Conservation (phyloP, 768 basidiomycete species). For the Amanita pallidorosea region DNA sequence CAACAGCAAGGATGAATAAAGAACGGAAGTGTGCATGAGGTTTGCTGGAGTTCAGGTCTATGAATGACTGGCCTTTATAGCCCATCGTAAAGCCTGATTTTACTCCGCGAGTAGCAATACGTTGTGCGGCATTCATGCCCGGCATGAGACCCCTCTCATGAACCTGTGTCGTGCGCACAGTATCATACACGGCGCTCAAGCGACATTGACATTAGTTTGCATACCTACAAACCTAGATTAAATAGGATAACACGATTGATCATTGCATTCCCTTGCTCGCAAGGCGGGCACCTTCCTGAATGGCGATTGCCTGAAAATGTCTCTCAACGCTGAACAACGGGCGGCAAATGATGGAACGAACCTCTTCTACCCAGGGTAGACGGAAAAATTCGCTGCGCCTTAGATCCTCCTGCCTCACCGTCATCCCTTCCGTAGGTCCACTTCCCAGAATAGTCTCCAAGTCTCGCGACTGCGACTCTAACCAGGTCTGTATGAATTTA, state of each 20-base stretch:
- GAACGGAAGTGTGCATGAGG: background rate
- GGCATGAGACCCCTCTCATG: no score
- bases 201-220: background rate
- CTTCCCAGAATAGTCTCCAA: constrained; percentile 84
- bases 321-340: background rate
- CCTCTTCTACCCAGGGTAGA: constrained; percentile 84
- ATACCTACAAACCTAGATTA: background rate
- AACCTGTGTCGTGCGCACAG: no score
- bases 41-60: background rate
- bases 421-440: constrained; percentile 69
- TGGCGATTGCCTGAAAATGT: constrained; percentile 54
- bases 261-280: constrained; percentile 39
- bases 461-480: constrained; percentile 88
- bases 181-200: no score
- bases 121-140: no score
- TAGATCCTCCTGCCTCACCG: constrained; percentile 81
- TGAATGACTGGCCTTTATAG: no score
- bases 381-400: constrained; percentile 84
- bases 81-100: no score
- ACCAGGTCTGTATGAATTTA: constrained; percentile 80
- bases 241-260: background rate
- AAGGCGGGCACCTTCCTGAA: constrained; percentile 73
- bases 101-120: no score
- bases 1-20: background rate
- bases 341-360: constrained; percentile 12